These are phyloP conservation scores for Talaromyces amestolkiae DNA, from an alignment of 2,329 filamentous ascomycete genomes.

Conservation along the genomic window DNA sequence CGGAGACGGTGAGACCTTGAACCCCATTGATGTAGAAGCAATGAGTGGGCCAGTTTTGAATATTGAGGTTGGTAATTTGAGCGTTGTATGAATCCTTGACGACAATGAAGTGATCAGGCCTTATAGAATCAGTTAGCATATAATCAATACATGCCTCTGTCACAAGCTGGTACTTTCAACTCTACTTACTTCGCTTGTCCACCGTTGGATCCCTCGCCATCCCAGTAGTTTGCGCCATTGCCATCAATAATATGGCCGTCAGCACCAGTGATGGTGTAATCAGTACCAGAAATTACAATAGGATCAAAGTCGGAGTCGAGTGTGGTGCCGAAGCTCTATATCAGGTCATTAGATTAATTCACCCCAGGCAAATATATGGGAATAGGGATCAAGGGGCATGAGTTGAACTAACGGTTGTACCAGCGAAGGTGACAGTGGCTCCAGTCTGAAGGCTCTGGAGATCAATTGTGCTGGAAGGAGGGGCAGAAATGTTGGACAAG, in stretches of 20 bases:
- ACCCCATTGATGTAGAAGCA: conserved; percentile 37
- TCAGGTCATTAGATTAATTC: neutral
- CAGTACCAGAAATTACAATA: conserved; percentile 58
- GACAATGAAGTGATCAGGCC: conserved; percentile 33
- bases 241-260: conserved; percentile 56
- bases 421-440: conserved; percentile 19
- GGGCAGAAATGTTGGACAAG: conserved; percentile 34
- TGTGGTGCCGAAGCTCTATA: neutral
- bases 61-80: conserved; percentile 31
- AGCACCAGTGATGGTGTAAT: conserved; percentile 54
- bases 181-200: conserved; percentile 50
- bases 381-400: too few relatives aligned
- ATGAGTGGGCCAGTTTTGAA: conserved; percentile 36
- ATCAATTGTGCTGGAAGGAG: conserved; percentile 32
- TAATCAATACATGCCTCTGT: neutral
- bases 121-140: neutral
- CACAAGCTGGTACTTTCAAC: neutral
- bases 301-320: conserved; percentile 58
- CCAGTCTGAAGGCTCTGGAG: conserved; percentile 22
- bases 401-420: conserved; percentile 26
- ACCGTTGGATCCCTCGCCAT: conserved; percentile 58
- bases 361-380: too few relatives aligned
- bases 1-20: conserved; percentile 52
- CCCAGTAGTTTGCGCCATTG: conserved; percentile 60
- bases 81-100: conserved; percentile 20